A percentile compares a stretch with the other conserved stretches of the same genome.
Evolutionary conservation across 179 eudicot species (phyloP).

Genomic region (Silene vulgaris): DNA sequence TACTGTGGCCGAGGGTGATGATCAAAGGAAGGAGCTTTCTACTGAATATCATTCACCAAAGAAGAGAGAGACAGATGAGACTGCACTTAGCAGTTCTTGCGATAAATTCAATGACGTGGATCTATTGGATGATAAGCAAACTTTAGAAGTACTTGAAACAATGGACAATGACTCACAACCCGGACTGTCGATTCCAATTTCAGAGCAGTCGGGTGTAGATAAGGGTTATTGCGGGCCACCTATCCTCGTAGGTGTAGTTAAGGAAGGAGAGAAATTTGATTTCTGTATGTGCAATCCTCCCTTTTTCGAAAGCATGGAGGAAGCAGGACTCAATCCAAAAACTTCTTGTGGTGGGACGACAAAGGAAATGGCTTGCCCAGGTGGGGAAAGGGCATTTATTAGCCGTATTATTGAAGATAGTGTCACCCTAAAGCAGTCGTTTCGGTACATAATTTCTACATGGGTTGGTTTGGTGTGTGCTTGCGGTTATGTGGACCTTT

Average conservation of each 20-base stretch:
- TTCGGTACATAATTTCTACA: slow-evolving; percentile 45
- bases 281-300: slow-evolving; percentile 99
- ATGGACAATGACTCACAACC: slow-evolving; percentile 21
- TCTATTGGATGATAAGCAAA: slow-evolving; percentile 12
- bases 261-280: slow-evolving; percentile 76
- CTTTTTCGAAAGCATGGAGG: slow-evolving; percentile 84
- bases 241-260: slow-evolving; percentile 64
- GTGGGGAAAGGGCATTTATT: slow-evolving; percentile 84
- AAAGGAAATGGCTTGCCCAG: slow-evolving; percentile 83
- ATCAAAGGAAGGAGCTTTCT: slow-evolving; percentile 15
- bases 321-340: slow-evolving; percentile 83
- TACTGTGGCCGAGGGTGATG: not conserved
- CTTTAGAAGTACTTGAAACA: slow-evolving; percentile 14
- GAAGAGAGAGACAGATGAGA: slow-evolving; percentile 16
- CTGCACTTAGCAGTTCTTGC: slow-evolving; percentile 10
- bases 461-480: slow-evolving; percentile 8
- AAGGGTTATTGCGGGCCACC: slow-evolving; percentile 53
- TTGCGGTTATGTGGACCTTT: slow-evolving; percentile 4
- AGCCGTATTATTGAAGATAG: slow-evolving; percentile 77
- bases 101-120: slow-evolving; percentile 21
- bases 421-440: slow-evolving; percentile 49
- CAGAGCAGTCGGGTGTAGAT: slow-evolving; percentile 22
- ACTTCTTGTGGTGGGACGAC: slow-evolving; percentile 94
- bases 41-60: slow-evolving; percentile 16
- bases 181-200: slow-evolving; percentile 9